Percentiles rank a stretch among this genome's conserved stretches.
phyloP scores from a whole-genome alignment of 352 stramenopile genomes.

The Phytophthora pseudosyringae region DNA sequence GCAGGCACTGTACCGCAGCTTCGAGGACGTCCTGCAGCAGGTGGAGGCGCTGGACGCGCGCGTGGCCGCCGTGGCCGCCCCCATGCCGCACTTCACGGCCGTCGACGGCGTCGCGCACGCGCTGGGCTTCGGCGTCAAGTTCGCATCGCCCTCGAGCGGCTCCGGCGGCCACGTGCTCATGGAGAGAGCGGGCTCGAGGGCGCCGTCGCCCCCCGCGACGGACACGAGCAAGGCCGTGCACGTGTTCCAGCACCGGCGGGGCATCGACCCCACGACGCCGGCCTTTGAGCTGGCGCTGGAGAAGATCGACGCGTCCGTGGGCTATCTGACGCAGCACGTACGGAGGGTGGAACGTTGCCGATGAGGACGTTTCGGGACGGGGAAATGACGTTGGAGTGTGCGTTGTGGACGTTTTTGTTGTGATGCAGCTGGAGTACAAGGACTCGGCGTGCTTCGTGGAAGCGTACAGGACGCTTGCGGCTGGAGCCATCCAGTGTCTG shows the following conservation, averaged over 20 bases:
- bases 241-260: slow-evolving; percentile 79
- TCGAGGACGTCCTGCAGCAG: slow-evolving; percentile 71
- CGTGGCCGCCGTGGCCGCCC: slow-evolving; percentile 64
- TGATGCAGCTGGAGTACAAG: slow-evolving; percentile 65
- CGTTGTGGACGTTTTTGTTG: slow-evolving; percentile 7
- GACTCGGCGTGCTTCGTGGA: slow-evolving; percentile 78
- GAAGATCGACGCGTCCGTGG: slow-evolving; percentile 71
- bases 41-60: slow-evolving; percentile 67
- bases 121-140: slow-evolving; percentile 77
- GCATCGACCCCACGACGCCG: slow-evolving; percentile 71
- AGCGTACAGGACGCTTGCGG: slow-evolving; percentile 71
- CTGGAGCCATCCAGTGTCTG: slow-evolving; percentile 65
- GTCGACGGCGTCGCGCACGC: slow-evolving; percentile 62
- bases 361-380: too few species aligned
- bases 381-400: neutral
- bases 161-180: slow-evolving; percentile 16
- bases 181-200: slow-evolving; percentile 13
- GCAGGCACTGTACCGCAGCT: slow-evolving; percentile 76
- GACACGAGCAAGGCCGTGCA: slow-evolving; percentile 55
- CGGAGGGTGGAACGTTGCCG: neutral
- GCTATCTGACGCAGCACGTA: slow-evolving; percentile 77
- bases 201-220: neutral
- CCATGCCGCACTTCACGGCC: slow-evolving; percentile 77
- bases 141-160: slow-evolving; percentile 45
- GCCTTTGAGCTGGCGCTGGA: slow-evolving; percentile 68